These are phyloP conservation scores for Acacia melanoxylon DNA, from an alignment of 306 rosid species.

Conservation along the genomic window DNA sequence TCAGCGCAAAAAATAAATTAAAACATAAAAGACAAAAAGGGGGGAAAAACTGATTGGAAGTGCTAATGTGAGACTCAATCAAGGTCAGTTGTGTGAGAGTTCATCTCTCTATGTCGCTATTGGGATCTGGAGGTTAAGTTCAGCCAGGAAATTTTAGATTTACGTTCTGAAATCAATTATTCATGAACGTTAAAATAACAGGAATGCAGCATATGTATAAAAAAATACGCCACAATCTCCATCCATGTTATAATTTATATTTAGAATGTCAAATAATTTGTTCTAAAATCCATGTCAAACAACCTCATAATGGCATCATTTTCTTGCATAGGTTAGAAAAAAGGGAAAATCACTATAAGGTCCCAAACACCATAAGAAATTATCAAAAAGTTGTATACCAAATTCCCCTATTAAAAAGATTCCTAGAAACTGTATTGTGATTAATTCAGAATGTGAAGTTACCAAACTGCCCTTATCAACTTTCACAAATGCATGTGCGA, in stretches of 20 bases:
- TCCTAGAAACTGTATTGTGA: too few relatives aligned
- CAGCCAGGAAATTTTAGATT: background rate
- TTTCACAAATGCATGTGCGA: too few relatives aligned
- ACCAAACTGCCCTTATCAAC: too few relatives aligned
- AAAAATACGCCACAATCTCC: background rate
- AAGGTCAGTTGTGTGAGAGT: background rate
- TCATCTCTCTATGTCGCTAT: too few relatives aligned
- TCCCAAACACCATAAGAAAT: too few relatives aligned
- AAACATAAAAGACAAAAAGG: too few relatives aligned
- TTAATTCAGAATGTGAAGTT: too few relatives aligned
- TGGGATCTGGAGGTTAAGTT: too few relatives aligned
- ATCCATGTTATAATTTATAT: background rate
- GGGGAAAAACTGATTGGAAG: background rate
- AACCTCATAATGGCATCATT: background rate
- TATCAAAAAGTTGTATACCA: too few relatives aligned
- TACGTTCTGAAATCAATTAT: background rate
- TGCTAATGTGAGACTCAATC: background rate
- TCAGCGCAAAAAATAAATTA: background rate
- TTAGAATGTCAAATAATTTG: background rate
- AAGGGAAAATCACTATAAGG: too few relatives aligned
- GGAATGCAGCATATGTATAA: too few relatives aligned
- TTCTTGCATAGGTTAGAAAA: background rate
- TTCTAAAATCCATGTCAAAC: background rate
- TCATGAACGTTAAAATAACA: background rate
- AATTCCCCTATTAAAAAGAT: too few relatives aligned